Conservation (phyloP, 805 yeast species). For the Zygosaccharomyces bailii region DNA sequence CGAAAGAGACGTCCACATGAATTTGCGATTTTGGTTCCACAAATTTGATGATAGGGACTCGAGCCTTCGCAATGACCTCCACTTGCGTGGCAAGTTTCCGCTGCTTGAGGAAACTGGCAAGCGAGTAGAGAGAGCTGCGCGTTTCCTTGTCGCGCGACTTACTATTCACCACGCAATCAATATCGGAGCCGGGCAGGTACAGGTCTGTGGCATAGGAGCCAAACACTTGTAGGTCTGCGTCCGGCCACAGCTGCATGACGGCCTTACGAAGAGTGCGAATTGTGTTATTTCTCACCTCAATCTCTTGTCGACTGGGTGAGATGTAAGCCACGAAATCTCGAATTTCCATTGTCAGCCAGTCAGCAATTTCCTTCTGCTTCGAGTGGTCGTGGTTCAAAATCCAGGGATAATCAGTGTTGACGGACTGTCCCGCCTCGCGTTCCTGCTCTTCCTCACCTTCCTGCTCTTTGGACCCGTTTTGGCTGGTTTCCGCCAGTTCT, state of each 20-base stretch:
- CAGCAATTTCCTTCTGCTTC: conserved; percentile 69
- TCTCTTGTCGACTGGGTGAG: conserved; percentile 78
- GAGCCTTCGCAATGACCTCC: conserved; percentile 84
- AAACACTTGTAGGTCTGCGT: conserved; percentile 76
- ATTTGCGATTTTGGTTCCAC: conserved; percentile 67
- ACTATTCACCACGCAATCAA: conserved; percentile 84
- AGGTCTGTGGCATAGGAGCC: conserved; percentile 94
- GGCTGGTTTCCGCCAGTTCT: conserved; percentile 13
- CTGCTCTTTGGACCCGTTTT: conserved; percentile 8
- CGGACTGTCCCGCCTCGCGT: conserved; percentile 11
- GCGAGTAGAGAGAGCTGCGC: conserved; percentile 62
- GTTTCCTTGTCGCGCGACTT: conserved; percentile 53
- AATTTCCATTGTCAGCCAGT: conserved; percentile 85
- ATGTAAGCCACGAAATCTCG: conserved; percentile 79
- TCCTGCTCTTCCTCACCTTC: conserved; percentile 6
- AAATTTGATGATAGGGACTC: conserved; percentile 92
- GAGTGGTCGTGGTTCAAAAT: conserved; percentile 72
- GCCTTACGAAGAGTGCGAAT: conserved; percentile 57
- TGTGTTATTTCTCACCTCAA: conserved; percentile 59
- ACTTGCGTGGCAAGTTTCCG: conserved; percentile 62
- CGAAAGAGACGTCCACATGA: conserved; percentile 88
- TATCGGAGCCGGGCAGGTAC: conserved; percentile 94
- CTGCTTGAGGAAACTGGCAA: conserved; percentile 65
- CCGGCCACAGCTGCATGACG: conserved; percentile 63
- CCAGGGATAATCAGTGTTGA: conserved; percentile 59